phyloP scores from a whole-genome alignment of 768 basidiomycete species.

The Cantharellus anzutake region DNA sequence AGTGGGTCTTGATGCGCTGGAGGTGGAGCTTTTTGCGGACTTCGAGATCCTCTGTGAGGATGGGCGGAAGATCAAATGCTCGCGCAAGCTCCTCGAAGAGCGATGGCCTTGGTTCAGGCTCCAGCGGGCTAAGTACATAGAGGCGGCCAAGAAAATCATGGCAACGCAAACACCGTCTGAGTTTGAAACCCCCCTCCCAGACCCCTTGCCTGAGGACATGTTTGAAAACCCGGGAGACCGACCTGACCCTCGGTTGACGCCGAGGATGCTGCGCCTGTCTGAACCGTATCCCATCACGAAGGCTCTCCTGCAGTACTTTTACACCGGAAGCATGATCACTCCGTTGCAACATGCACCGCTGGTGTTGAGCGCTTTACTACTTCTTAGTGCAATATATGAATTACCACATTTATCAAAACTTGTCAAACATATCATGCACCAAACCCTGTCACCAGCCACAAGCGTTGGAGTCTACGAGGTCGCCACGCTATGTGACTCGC shows the following conservation, averaged over 20 bases:
- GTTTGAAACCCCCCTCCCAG: neutral
- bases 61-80: constrained; percentile 63
- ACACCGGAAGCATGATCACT: constrained; percentile 69
- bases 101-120: constrained; percentile 93
- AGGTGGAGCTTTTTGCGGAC: constrained; percentile 65
- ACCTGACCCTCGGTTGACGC: constrained; percentile 62
- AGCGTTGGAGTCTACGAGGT: constrained; percentile 91
- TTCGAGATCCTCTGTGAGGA: constrained; percentile 91
- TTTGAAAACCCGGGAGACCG: constrained; percentile 16
- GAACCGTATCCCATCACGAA: constrained; percentile 80
- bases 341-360: constrained; percentile 83
- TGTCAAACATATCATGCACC: constrained; percentile 92
- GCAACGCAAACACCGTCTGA: constrained; percentile 25
- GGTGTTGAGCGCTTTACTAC: constrained; percentile 69
- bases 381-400: constrained; percentile 68
- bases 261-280: constrained; percentile 60
- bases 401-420: constrained; percentile 54
- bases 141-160: constrained; percentile 35
- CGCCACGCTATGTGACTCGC: constrained; percentile 74
- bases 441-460: constrained; percentile 60
- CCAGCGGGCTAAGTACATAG: constrained; percentile 39
- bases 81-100: constrained; percentile 62
- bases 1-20: constrained; percentile 65
- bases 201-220: neutral
- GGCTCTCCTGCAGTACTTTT: constrained; percentile 87